Conservation (phyloP, 208 protist species). For the Leishmania martiniquensis region DNA sequence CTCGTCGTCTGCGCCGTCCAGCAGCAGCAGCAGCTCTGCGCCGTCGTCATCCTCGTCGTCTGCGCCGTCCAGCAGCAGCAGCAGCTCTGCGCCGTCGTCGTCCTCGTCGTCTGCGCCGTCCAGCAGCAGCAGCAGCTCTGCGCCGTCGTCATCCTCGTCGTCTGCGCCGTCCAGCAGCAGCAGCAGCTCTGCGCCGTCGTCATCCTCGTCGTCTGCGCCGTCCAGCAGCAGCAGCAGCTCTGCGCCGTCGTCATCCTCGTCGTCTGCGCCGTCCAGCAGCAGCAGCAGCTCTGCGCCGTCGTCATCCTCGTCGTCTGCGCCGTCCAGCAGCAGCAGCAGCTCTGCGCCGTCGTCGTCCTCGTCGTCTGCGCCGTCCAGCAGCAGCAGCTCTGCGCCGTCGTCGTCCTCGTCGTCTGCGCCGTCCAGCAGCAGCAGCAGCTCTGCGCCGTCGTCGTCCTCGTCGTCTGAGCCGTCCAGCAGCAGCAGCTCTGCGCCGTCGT, state of each 20-base stretch:
- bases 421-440: slow-evolving; percentile 3
- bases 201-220: not conserved
- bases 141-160: not conserved
- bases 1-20: not conserved
- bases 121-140: slow-evolving; percentile 1
- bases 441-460: not conserved
- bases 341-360: not conserved
- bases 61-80: not conserved
- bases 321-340: slow-evolving; percentile 3
- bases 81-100: not conserved
- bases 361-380: slow-evolving; percentile 1
- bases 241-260: not conserved
- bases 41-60: not conserved
- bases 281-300: not conserved
- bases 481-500: not conserved
- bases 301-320: not conserved
- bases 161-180: slow-evolving; percentile 1
- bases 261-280: slow-evolving; percentile 1
- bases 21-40: not conserved
- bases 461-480: not conserved
- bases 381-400: slow-evolving; percentile 1
- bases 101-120: not conserved
- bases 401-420: not conserved
- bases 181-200: not conserved
- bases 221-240: slow-evolving; percentile 3